Base-by-base conservation (phyloP, 2,329 filamentous ascomycete genomes). In the Fusarium marasasianum region DNA sequence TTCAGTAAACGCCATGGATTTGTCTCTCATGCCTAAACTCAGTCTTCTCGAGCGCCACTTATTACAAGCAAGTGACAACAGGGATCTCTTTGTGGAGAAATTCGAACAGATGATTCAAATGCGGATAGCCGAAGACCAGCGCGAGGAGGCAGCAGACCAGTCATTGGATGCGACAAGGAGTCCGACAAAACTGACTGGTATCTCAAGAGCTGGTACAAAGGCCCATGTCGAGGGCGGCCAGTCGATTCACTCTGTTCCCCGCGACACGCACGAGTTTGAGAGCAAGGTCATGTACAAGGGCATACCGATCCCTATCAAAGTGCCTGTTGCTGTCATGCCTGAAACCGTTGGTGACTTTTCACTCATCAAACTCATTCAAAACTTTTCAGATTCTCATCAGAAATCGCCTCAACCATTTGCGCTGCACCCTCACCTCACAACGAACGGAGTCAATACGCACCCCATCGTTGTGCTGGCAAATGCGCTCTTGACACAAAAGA, bases 271-370 rank as follows among this genome's bases (percentile, higher is more conserved):
- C 82, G 96, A 99, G 82, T 98, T 98, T 79, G 96, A 98, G 85
- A 97, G 94, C 76, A 94, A 92, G 79, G 94, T 99, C 78, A 90
- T 96, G 80, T 99, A 99, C 85, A 97, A 98, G 84, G 94, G 95
- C 72, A 96, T 98, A 63, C 96, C 96, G 0, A 96, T 99, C 35
- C 96, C 96, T 3, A 94, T 99, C 84, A 98, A 98, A 83, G 92
- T 99, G 13, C 96, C 96, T 0, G 95, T 96, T 8, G 95, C 96
- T 17, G 90, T 97, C 66, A 96, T 95, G 86, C 94, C 95, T 5
- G 96, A 99, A 85, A 98, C 94, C 0, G 96, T 99, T 22, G 96
- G 96, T 71, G 96, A 99, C 83, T 99, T 99, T 80, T 98, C 95
- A 43, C 88, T 99, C 65, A 93, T 99, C 84, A 98, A 98, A 82